A percentile compares a stretch with the other conserved stretches of the same genome.
phyloP scores from a whole-genome alignment of 345 rosid species.

The Crucihimalaya himalaica region DNA sequence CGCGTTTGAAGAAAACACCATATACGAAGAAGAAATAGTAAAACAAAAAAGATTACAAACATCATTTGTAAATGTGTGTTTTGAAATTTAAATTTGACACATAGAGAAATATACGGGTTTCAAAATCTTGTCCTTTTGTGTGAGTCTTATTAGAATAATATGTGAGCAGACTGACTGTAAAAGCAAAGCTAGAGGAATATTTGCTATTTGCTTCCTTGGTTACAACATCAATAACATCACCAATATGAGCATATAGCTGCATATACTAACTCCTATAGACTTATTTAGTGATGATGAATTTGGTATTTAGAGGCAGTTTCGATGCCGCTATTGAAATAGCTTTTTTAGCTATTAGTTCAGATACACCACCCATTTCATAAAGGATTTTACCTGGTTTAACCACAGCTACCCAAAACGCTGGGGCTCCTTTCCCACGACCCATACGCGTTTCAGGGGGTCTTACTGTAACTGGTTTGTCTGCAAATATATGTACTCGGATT shows the following conservation, averaged over 20 bases:
- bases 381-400: slow-evolving; percentile 4
- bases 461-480: background rate
- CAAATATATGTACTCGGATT: background rate
- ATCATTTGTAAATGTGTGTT: background rate
- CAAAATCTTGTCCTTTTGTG: no score
- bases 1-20: slow-evolving; percentile 13
- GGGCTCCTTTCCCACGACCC: background rate
- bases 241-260: background rate
- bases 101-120: no score
- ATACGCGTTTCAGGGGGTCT: background rate
- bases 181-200: background rate
- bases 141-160: no score
- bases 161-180: background rate
- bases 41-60: background rate
- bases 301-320: background rate
- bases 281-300: background rate
- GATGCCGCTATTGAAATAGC: background rate
- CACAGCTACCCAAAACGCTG: background rate
- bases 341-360: background rate
- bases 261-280: background rate
- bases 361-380: slow-evolving; percentile 1
- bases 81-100: background rate
- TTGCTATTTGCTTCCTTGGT: background rate
- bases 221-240: background rate
- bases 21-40: background rate